Evolutionary conservation across 768 basidiomycete species (phyloP).

Genomic region (Leccinum sublutescens): DNA sequence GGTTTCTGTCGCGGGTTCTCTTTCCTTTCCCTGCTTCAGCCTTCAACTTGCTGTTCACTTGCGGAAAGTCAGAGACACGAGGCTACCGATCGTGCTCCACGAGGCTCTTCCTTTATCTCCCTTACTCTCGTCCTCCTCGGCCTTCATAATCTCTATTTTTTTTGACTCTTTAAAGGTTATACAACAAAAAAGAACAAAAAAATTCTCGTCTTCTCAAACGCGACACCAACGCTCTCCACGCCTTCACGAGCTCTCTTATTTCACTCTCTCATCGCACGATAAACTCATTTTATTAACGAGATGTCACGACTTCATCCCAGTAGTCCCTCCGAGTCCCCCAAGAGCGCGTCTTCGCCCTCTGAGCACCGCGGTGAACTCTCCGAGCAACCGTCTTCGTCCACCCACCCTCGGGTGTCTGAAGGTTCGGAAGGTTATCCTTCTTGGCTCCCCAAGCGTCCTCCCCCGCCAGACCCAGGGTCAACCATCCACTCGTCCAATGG

Average conservation of each 20-base stretch:
- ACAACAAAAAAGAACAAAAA: conserved; percentile 18
- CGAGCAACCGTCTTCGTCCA: conserved; percentile 36
- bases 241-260: conserved; percentile 29
- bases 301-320: conserved; percentile 37
- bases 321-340: conserved; percentile 30
- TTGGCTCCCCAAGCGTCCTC: conserved; percentile 80
- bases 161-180: conserved; percentile 1
- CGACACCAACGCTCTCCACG: conserved; percentile 33
- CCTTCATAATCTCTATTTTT: conserved; percentile 17
- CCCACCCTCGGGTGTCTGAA: conserved; percentile 37
- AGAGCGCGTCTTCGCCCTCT: conserved; percentile 29
- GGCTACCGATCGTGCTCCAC: conserved; percentile 43
- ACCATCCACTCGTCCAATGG: conserved; percentile 60
- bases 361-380: conserved; percentile 31
- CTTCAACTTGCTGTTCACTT: conserved; percentile 30
- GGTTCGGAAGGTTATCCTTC: conserved; percentile 73
- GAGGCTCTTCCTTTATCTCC: conserved; percentile 40
- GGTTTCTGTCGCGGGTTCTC: conserved; percentile 14
- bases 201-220: conserved; percentile 26
- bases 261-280: conserved; percentile 31
- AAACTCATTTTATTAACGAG: conserved; percentile 33
- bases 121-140: conserved; percentile 21
- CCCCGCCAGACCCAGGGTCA: conserved; percentile 71
- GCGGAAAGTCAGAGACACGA: conserved; percentile 50
- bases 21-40: conserved; percentile 17